Base-by-base conservation (phyloP, 78 protist species). In the Chrysochromulina parva region DNA sequence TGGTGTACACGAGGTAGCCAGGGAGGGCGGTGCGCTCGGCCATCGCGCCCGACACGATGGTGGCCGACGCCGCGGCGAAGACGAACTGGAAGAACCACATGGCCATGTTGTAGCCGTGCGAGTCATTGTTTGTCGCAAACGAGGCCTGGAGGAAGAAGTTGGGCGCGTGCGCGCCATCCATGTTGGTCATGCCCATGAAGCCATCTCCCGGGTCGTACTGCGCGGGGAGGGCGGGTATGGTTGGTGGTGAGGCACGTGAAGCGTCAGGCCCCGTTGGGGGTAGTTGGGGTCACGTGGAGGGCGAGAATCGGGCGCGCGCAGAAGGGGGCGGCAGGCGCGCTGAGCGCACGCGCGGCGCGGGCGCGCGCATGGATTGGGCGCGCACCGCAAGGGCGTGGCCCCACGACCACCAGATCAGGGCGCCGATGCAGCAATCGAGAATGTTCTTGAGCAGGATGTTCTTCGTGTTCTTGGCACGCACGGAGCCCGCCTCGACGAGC, bases 21-120 rank as follows among this genome's bases (percentile, higher is more conserved):
- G 47, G 71, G 48, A 94, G 59, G 66, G 85, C 74, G 24, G 84
- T 65, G 57, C 96, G 76, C 92, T 95, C 98, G 53, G 96, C 95
- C 47, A 93, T 38, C 22, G 96, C 95, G 26, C 97, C 97, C 78
- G 95, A 90, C 50, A 96, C 96, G 58, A 96, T 94, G 85, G 96
- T 96, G 48, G 94, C 78, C 5, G 96, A 89, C 38, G 96, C 93
- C 0, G 96, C 95, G 53, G 93, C 93, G 81, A 93, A 95, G 53
- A 80, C 91, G 59, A 38, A 95, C 82, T 93, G 95, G 92, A 95
- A 91, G 55, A 81, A 71, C 91, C 92, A 95, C 54, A 0, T 6
- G 14, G 89, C 71, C 38, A 38, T 38, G 38, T 38, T 38, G 38
- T 38, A 38, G 38, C 38, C 38, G 38, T 38, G 38, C 38, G 38